Evolutionary conservation across 2,329 filamentous ascomycete species (phyloP), one percentile per base, ranked within the genome.

Genomic region (Cercospora brassicicola): DNA sequence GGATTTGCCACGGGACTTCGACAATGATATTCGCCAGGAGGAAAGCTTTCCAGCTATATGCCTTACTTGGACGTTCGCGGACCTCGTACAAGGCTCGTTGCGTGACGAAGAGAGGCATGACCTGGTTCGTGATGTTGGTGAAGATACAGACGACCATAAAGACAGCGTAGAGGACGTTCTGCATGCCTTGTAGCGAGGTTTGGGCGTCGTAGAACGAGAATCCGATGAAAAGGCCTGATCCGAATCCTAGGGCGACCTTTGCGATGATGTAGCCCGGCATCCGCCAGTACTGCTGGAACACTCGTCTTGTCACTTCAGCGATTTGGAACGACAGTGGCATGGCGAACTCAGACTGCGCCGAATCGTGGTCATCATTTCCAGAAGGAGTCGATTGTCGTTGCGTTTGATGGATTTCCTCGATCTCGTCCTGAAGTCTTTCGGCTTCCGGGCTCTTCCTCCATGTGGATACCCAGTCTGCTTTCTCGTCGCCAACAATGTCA

Each of bases 31-130:
- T 91, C 75, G 89, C 86, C 2, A 90, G 80, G 76, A 93, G 85
- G 79, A 93, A 93, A 0, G 85, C 89, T 71, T 87, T 84, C 91
- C 91, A 93, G 0, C 88, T 91, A 80, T 93, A 94, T 0, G 88
- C 84, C 74, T 92, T 91, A 77, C 85, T 87, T 0, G 89, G 86
- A 3, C 86, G 81, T 73, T 89, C 86, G 62, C 86, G 85, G 11
- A 83, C 85, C 77, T 89, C 86, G 77, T 88, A 88, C 3, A 89
- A 78, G 1, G 84, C 82, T 53, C 87, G 83, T 73, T 88, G 86
- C 2, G 84, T 86, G 56, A 86, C 81, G 75, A 88, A 89, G 45
- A 85, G 80, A 1, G 87, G 87, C 80, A 88, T 86, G 70, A 88
- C 87, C 72, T 87, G 85, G 71, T 87, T 84, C 0, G 85, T 83